Evolutionary conservation across 2,329 filamentous ascomycete genomes (phyloP), one percentile per base, ranked within the genome.

Genomic region (Nigrospora osmanthi): DNA sequence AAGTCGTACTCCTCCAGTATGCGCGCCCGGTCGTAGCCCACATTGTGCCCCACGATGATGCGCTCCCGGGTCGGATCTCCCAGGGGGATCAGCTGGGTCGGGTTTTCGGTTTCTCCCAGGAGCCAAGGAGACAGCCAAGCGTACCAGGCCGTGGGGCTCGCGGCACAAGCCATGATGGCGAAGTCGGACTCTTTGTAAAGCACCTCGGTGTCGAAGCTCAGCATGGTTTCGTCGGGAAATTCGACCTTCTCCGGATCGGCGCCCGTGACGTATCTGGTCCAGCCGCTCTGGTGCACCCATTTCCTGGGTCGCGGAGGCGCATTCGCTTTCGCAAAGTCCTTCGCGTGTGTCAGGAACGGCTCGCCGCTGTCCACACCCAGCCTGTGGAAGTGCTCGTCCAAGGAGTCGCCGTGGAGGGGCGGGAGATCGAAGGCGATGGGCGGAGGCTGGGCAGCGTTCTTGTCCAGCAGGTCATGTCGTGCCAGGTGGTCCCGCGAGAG

Each of bases 81-180:
- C 7, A 98, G 67, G 0, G 94, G 89, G 40, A 98, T 84, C 12
- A 98, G 70, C 48, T 98, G 91, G 40, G 80, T 78, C 57, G 88
- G 77, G 31, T 81, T 81, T 33, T 85, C 71, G 1, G 87, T 84
- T 68, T 97, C 88, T 30, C 83, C 87, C 15, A 98, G 67, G 33
- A 98, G 69, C 91, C 91, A 98, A 0, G 93, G 93, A 12, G 93
- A 98, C 43, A 98, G 66, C 93, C 93, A 98, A 1, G 85, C 88
- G 68, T 98, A 98, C 94, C 94, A 98, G 30, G 89, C 83, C 3
- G 82, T 90, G 1, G 88, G 83, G 54, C 89, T 89, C 15, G 83
- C 87, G 13, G 94, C 93, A 61, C 91, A 97, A 17, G 94, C 93
- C 89, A 98, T 97, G 46, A 95, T 89, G 1, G 94, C 89, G 63